These are phyloP conservation scores for Cryptococcus jaspeensis DNA, from an alignment of 1,284 basidiomycete genomes.

Conservation along the genomic window DNA sequence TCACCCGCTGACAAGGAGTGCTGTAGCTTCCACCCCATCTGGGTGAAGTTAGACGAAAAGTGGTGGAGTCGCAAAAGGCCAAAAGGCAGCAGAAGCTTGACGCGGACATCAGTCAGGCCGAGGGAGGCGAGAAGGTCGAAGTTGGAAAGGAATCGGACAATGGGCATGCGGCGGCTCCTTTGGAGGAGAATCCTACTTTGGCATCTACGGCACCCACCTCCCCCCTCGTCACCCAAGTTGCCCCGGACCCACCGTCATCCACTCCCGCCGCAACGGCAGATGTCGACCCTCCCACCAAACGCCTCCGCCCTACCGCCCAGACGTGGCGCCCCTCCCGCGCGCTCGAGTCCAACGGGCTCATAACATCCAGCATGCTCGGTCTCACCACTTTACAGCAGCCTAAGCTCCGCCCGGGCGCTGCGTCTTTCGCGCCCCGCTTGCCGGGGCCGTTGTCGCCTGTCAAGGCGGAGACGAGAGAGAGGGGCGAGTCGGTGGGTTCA, in stretches of 20 bases:
- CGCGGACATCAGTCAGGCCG: not conserved
- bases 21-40: no score
- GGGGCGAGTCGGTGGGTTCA: no score
- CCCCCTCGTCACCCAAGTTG: no score
- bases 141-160: no score
- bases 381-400: not conserved
- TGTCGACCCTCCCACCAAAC: not conserved
- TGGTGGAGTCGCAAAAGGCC: not conserved
- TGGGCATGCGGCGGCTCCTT: no score
- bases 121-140: no score
- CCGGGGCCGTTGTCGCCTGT: not conserved
- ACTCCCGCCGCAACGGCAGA: no score
- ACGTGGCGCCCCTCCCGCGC: conserved; percentile 2
- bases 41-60: not conserved
- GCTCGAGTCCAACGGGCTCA: not conserved
- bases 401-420: conserved; percentile 1
- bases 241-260: no score
- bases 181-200: no score
- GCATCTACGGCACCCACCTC: no score
- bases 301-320: conserved; percentile 9
- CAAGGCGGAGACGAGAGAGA: not conserved
- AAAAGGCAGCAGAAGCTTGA: not conserved
- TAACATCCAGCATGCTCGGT: not conserved
- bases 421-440: not conserved
- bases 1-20: no score